phyloP scores from a whole-genome alignment of 2,329 filamentous ascomycete species.

The Fusarium domesticum region DNA sequence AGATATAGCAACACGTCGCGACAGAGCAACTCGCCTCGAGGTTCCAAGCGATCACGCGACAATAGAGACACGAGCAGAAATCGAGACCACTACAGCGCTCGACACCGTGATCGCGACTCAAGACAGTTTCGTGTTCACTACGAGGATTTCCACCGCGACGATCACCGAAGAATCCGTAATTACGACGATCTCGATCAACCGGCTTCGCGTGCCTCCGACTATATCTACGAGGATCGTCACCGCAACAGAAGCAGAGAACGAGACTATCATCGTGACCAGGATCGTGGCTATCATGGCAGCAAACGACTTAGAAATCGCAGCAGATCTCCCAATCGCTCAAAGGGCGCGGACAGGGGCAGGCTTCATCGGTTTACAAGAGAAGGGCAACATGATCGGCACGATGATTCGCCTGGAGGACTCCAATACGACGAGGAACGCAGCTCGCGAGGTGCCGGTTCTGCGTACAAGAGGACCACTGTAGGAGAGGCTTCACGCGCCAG shows the following conservation, averaged over 20 bases:
- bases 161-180: slow-evolving; percentile 45
- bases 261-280: slow-evolving; percentile 40
- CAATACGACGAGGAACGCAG: slow-evolving; percentile 46
- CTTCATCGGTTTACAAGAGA: slow-evolving; percentile 35
- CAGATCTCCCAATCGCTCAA: slow-evolving; percentile 46
- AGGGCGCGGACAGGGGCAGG: slow-evolving; percentile 37
- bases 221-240: slow-evolving; percentile 52
- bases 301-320: slow-evolving; percentile 57
- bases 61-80: slow-evolving; percentile 48
- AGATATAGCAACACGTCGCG: slow-evolving; percentile 43
- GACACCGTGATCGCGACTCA: slow-evolving; percentile 45
- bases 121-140: slow-evolving; percentile 61
- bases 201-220: slow-evolving; percentile 39
- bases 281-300: slow-evolving; percentile 46
- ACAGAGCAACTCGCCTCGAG: slow-evolving; percentile 59
- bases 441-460: slow-evolving; percentile 50
- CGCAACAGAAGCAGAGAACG: slow-evolving; percentile 39
- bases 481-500: slow-evolving; percentile 56
- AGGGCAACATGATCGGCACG: slow-evolving; percentile 27
- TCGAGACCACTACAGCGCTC: slow-evolving; percentile 51
- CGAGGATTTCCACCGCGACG: slow-evolving; percentile 53
- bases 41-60: slow-evolving; percentile 64
- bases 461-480: slow-evolving; percentile 62
- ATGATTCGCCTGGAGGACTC: slow-evolving; percentile 22
- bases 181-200: slow-evolving; percentile 59